Evolutionary conservation across 2,329 filamentous ascomycete species (phyloP), one percentile per base, ranked within the genome.

Genomic region (Microdochium bolleyi): DNA sequence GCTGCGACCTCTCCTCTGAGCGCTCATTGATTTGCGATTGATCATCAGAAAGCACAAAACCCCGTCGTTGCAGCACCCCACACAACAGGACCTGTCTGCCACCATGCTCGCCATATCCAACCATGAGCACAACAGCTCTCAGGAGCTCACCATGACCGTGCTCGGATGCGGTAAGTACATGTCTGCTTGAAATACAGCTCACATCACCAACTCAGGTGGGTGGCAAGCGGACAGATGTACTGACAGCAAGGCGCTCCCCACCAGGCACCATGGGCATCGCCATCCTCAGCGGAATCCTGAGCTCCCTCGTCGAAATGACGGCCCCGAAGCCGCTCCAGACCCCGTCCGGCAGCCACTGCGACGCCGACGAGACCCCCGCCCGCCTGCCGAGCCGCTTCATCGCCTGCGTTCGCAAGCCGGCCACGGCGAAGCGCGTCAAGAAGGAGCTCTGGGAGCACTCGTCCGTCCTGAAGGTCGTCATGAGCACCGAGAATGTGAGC

Each of bases 221-320:
- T 37, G 51, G 34, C 19, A 30, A 3, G 53, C 24, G 53, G 32
- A 24, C 38, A n/a, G 14, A 34, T 25, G 32, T 48, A 27, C 19
- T 37, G 44, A 44, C 30, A 54, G 49, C 49, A 52, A 52, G 49
- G 54, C 62, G 46, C 61, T 51, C 48, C 41, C 54, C 37, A 16
- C 51, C 60, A 91, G 87, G 89, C 58, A 92, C 85, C 51, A 88
- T 95, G 83, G 90, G 90, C 54, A 88, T 89, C 55, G 89, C 89
- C 54, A 92, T 95, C 60, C 80, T 95, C 53, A 84, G 81, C 52
- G 90, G 89, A 57, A 86, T 96, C 64, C 80, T 95, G 60, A 76
- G 82, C 55, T 88, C 87, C 11, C 78, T 94, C 48, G 73, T 74
- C 38, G 77, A 75, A 58, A 71, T 77, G 66, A 74, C 74, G 52